These are phyloP conservation scores for Cyberlindnera maritima DNA, from an alignment of 805 yeast species.

Conservation along the genomic window DNA sequence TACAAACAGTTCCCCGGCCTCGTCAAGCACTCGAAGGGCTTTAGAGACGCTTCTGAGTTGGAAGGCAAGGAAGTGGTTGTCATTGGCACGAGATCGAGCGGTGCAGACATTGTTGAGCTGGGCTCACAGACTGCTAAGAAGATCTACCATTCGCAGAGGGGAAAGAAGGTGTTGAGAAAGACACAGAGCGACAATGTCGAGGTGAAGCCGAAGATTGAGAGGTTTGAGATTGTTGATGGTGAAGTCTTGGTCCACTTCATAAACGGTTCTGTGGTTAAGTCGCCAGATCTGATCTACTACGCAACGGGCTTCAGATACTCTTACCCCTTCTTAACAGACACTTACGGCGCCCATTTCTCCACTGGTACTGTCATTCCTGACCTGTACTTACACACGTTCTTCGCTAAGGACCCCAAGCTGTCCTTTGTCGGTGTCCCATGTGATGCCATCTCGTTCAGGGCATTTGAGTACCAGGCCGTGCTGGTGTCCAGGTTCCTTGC, in stretches of 20 bases:
- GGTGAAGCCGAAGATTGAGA: conserved; percentile 36
- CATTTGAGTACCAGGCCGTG: conserved; percentile 41
- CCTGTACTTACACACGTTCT: conserved; percentile 35
- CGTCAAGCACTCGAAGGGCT: conserved; percentile 32
- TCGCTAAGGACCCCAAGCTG: conserved; percentile 32
- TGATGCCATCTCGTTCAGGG: conserved; percentile 39
- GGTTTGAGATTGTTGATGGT: conserved; percentile 32
- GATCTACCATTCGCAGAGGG: conserved; percentile 35
- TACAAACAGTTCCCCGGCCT: conserved; percentile 14
- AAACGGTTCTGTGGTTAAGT: conserved; percentile 41
- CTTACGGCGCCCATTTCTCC: conserved; percentile 25
- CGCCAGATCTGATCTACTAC: conserved; percentile 56
- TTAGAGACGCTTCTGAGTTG: conserved; percentile 24
- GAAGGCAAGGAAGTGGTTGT: conserved; percentile 41
- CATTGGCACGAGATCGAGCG: conserved; percentile 69
- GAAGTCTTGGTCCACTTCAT: conserved; percentile 35
- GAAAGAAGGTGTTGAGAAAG: conserved; percentile 33
- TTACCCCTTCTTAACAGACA: conserved; percentile 47
- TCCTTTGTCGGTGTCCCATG: conserved; percentile 36
- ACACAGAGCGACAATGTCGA: conserved; percentile 29
- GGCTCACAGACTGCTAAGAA: conserved; percentile 11
- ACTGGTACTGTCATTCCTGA: conserved; percentile 30
- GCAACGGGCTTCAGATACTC: conserved; percentile 69
- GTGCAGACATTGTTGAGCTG: conserved; percentile 49
- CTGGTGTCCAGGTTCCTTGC: conserved; percentile 33